Evolutionary conservation across 2,329 filamentous ascomycete genomes (phyloP).

Genomic region (Phaeosphaeria sp.): DNA sequence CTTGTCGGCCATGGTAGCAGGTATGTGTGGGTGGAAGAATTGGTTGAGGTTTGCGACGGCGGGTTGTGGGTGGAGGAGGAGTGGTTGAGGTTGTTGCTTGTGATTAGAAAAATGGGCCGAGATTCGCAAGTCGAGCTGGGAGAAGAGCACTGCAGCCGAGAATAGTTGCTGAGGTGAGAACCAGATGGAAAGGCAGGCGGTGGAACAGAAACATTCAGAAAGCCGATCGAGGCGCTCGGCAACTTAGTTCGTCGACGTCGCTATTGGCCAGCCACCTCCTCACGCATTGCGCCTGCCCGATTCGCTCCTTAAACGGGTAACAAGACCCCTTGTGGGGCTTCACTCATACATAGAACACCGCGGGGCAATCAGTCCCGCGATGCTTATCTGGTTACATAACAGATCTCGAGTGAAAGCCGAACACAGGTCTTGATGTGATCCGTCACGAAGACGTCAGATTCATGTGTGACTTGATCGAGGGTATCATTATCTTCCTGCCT

Average conservation of each 20-base stretch:
- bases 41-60: conserved; percentile 1
- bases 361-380: background rate
- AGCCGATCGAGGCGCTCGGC: conserved; percentile 2
- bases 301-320: conserved; percentile 19
- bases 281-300: conserved; percentile 2
- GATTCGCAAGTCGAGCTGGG: background rate
- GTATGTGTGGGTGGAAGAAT: conserved; percentile 16
- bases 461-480: conserved; percentile 3
- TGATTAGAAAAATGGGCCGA: background rate
- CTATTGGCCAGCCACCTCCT: conserved; percentile 20
- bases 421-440: too few relatives aligned
- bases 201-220: conserved; percentile 18
- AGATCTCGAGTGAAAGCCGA: background rate
- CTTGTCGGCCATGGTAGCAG: conserved; percentile 42
- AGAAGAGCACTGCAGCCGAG: conserved; percentile 1
- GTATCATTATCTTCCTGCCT: conserved; percentile 11
- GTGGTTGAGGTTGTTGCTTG: background rate
- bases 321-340: conserved; percentile 10
- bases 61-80: background rate
- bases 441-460: background rate
- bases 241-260: conserved; percentile 18
- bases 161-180: conserved; percentile 4
- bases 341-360: background rate
- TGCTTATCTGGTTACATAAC: background rate
- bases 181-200: conserved; percentile 10